Conservation (phyloP, 2,329 filamentous ascomycete genomes). For the Stemphylium beticola region DNA sequence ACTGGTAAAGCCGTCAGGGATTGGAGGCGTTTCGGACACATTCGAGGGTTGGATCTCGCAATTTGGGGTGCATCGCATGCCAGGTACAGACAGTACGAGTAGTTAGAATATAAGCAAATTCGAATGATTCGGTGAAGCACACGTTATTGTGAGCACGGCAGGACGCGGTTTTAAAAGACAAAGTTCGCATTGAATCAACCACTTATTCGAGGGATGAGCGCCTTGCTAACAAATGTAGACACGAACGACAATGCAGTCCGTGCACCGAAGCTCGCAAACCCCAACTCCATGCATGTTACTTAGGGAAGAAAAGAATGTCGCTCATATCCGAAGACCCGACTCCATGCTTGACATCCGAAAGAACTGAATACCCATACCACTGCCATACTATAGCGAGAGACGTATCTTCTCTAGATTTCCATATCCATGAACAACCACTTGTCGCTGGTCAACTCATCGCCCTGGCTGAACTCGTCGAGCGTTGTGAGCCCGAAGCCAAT, state of each 20-base stretch:
- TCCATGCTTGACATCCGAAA: background rate
- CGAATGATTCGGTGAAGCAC: background rate
- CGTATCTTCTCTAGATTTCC: constrained; percentile 66
- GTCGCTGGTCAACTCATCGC: constrained; percentile 68
- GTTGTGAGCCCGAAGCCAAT: constrained; percentile 87
- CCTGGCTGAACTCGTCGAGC: constrained; percentile 74
- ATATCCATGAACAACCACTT: constrained; percentile 88
- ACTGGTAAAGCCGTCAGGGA: background rate
- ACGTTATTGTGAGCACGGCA: no score
- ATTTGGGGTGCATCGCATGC: background rate
- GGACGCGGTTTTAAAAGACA: background rate
- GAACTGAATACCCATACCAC: background rate
- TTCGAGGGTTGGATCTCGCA: background rate
- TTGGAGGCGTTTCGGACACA: background rate
- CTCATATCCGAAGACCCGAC: no score
- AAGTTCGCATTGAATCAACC: constrained; percentile 2
- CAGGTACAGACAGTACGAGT: background rate
- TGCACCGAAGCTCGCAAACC: constrained; percentile 1
- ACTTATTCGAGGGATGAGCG: background rate
- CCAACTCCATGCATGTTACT: constrained; percentile 6
- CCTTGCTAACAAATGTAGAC: constrained; percentile 2
- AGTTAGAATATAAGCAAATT: background rate
- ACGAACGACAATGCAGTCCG: constrained; percentile 1
- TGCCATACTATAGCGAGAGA: constrained; percentile 5
- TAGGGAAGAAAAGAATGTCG: background rate